Conservation (phyloP, 148 eudicot genomes). For the Oxyria digyna region DNA sequence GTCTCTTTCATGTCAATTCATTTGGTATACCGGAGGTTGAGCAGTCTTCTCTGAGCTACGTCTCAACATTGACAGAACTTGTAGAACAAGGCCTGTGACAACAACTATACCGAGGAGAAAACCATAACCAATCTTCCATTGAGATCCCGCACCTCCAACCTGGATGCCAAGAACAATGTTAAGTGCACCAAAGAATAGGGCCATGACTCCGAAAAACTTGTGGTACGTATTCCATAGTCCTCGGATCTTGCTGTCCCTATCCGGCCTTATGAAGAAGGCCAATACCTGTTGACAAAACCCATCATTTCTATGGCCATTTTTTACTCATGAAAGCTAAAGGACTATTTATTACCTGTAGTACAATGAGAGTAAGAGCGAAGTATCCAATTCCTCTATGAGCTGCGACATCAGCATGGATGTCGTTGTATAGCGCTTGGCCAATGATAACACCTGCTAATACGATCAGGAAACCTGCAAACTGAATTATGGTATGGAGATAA, state of each 20-base stretch:
- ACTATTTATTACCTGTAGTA: constrained; percentile 57
- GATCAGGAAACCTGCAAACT: constrained; percentile 65
- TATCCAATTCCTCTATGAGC: constrained; percentile 87
- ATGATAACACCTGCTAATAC: constrained; percentile 58
- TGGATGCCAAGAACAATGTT: constrained; percentile 74
- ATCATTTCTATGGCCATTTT: neutral
- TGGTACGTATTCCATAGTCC: constrained; percentile 76
- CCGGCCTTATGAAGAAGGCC: constrained; percentile 75
- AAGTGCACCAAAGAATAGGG: constrained; percentile 71
- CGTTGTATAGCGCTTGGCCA: constrained; percentile 54
- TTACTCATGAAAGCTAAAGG: neutral
- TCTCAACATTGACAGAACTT: constrained; percentile 44
- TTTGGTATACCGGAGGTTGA: constrained; percentile 38
- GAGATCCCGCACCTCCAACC: constrained; percentile 45
- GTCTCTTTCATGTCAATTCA: constrained; percentile 22
- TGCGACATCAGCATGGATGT: constrained; percentile 38
- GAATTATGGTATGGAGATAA: constrained; percentile 63
- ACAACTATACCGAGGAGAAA: constrained; percentile 43
- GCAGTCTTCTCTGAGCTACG: constrained; percentile 21
- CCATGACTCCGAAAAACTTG: constrained; percentile 54
- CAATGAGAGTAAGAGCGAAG: constrained; percentile 48
- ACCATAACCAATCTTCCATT: constrained; percentile 83
- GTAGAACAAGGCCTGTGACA: constrained; percentile 39
- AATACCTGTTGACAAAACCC: constrained; percentile 30
- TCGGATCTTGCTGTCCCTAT: constrained; percentile 61